Evolutionary conservation across 139 green algal genomes (phyloP).

Genomic region (Tetratostichococcus sp.): DNA sequence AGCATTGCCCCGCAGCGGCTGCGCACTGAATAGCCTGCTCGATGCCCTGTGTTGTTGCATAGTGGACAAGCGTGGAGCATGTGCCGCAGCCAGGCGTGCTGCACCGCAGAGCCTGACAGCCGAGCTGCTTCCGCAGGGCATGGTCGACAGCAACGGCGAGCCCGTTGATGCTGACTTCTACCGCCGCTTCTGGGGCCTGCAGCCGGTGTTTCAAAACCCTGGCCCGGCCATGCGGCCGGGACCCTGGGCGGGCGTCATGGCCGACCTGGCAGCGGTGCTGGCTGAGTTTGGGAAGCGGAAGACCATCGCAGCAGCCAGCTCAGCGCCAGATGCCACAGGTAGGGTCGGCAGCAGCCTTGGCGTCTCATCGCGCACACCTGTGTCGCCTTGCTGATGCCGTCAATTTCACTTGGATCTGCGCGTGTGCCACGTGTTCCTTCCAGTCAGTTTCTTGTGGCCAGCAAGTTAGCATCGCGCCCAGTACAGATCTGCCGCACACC

Average conservation of each 20-base stretch:
- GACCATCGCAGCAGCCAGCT: background rate
- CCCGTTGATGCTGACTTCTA: conserved; percentile 63
- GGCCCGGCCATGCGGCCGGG: conserved; percentile 6
- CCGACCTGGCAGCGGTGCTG: conserved; percentile 23
- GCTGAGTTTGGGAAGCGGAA: conserved; percentile 27
- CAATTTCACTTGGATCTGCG: background rate
- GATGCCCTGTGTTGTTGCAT: background rate
- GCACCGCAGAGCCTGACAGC: too few species aligned
- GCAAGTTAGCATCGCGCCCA: too few species aligned
- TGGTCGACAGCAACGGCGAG: conserved; percentile 37
- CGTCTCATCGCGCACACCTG: too few species aligned
- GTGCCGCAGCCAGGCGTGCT: too few species aligned
- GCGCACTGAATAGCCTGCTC: too few species aligned
- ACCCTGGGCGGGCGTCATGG: conserved; percentile 23
- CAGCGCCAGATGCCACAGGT: background rate
- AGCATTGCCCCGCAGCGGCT: too few species aligned
- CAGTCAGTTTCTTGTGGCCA: too few species aligned
- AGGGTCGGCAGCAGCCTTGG: background rate
- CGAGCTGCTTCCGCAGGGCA: too few species aligned
- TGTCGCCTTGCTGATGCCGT: too few species aligned
- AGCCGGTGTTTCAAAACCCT: conserved; percentile 38
- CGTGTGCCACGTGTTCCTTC: background rate
- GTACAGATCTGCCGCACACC: too few species aligned
- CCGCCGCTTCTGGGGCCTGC: conserved; percentile 74
- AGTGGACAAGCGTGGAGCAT: too few species aligned